Base-by-base conservation (phyloP, 2,329 filamentous ascomycete genomes). In the Magnaporthiopsis rhizophila region DNA sequence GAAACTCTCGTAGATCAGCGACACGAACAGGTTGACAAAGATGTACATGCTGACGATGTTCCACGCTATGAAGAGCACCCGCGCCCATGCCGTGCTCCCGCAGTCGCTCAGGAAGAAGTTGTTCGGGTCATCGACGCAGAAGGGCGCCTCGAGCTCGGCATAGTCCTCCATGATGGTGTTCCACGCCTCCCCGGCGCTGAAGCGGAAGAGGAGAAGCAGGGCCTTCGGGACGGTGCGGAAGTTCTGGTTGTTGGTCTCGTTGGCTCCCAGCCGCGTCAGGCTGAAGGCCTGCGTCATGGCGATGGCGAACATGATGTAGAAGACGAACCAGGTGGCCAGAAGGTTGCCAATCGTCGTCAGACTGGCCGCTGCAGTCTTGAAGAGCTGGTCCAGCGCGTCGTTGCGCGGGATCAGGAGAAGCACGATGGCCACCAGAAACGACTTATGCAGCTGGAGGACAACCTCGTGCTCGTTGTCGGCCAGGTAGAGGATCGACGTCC, bases 11-110 rank as follows among this genome's bases (percentile, higher is more conserved):
- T 96, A 99, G 70, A 99, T 99, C 74, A 99, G 87, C 61, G 95
- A 99, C 65, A 99, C 94, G 75, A 99, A 99, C 73, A 99, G 80
- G 72, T 94, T 97, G 73, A 98, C 94, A 72, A 99, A 99, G 72
- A 99, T 96, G 78, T 99, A 99, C 95, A 99, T 99, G 89, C 94
- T 98, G 76, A 99, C 84, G 71, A 99, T 94, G 79, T 99, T 99
- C 95, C 95, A 99, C 5, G 89, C 86, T 65, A 98, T 92, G 79
- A 99, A 99, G 12, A 99, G 81, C 45, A 88, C 86, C 62, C 92
- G 84, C 9, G 95, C 92, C 92, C 95, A 99, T 56, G 87, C 84
- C 62, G 87, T 85, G 77, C 94, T 97, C 65, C 95, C 95, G 72
- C 95, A 99, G 76, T 99, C 96, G 71, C 92, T 95, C 58, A 90